phyloP scores from a whole-genome alignment of 495 filamentous ascomycete species.

The Podospora anserina region DNA sequence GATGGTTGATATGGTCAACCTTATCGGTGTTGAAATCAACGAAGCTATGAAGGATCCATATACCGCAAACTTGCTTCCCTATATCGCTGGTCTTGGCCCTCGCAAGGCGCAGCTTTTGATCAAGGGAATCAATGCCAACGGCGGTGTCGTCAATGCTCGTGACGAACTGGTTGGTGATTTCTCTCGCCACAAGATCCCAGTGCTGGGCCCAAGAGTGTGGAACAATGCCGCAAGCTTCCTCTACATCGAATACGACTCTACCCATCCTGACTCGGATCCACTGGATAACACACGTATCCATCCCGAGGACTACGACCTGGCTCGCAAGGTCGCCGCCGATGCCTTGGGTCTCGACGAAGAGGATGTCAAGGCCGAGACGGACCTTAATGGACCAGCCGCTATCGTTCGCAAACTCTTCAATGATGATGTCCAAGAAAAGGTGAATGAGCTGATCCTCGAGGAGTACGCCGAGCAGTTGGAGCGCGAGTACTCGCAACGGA shows the following conservation, averaged over 20 bases:
- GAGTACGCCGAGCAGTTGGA: slow-evolving; percentile 96
- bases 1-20: slow-evolving; percentile 97
- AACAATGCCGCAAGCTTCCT: slow-evolving; percentile 96
- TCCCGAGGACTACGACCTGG: slow-evolving; percentile 96
- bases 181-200: slow-evolving; percentile 68
- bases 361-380: slow-evolving; percentile 89
- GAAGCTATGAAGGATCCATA: slow-evolving; percentile 77
- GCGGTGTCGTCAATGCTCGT: slow-evolving; percentile 75
- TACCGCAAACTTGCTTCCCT: slow-evolving; percentile 83
- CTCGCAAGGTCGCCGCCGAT: slow-evolving; percentile 96
- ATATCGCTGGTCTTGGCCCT: slow-evolving; percentile 88
- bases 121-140: slow-evolving; percentile 83
- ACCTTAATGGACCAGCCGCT: slow-evolving; percentile 81
- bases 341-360: slow-evolving; percentile 95
- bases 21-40: slow-evolving; percentile 91
- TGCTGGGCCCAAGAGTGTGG: slow-evolving; percentile 87
- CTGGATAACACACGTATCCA: slow-evolving; percentile 95
- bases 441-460: slow-evolving; percentile 93
- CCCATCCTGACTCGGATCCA: slow-evolving; percentile 77
- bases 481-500: slow-evolving; percentile 85
- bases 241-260: slow-evolving; percentile 77
- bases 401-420: slow-evolving; percentile 89
- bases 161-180: slow-evolving; percentile 84
- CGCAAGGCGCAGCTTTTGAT: slow-evolving; percentile 83
- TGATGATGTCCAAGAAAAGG: slow-evolving; percentile 86